Evolutionary conservation across 371 early-diverging fungal species (phyloP), one percentile per base, ranked within the genome.

Genomic region (Blakeslea trispora): DNA sequence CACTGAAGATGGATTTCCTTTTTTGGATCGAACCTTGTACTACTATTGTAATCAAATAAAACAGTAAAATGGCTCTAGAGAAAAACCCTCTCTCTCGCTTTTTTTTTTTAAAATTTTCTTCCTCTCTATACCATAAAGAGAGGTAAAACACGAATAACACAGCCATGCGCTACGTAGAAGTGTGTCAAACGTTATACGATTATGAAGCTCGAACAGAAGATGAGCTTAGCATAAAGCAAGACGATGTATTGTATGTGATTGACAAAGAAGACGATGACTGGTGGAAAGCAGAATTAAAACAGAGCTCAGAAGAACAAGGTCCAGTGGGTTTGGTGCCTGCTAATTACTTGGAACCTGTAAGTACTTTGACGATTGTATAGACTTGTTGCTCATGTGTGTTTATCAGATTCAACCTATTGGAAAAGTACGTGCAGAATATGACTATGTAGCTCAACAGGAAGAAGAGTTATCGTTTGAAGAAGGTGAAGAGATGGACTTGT

Each of bases 181-280:
- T 78, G 53, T 73, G 70, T 47, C 69, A 71, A 64, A 66, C 75
- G 50, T 63, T 75, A 37, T 78, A 78, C 63, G 88, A 90, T 66
- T 97, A 96, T 73, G 83, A 83, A 44, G 90, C 96, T 28, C 79
- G 84, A 41, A 90, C 89, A 34, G 88, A 86, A 63, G 96, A 95
- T 50, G 97, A 96, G 74, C 76, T 96, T 53, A 71, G 77, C 44
- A 82, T 97, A 59, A 69, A 76, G 32, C 93, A 97, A 65, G 87
- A 86, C 63, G 83, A 87, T 65, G 68, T 88, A 49, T 60, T 91
- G 21, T 91, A 91, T 68, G 74, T 91, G 43, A 66, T 89, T 50
- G 87, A 89, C 43, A 84, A 82, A 69, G 81, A 80, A 65, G 90
- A 91, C 77, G 81, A 83, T 13, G 91, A 91, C 50, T 92, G 92